Evolutionary conservation across 2,329 filamentous ascomycete species (phyloP), one percentile per base, ranked within the genome.

Genomic region (Fusarium neocosmosporiellum): DNA sequence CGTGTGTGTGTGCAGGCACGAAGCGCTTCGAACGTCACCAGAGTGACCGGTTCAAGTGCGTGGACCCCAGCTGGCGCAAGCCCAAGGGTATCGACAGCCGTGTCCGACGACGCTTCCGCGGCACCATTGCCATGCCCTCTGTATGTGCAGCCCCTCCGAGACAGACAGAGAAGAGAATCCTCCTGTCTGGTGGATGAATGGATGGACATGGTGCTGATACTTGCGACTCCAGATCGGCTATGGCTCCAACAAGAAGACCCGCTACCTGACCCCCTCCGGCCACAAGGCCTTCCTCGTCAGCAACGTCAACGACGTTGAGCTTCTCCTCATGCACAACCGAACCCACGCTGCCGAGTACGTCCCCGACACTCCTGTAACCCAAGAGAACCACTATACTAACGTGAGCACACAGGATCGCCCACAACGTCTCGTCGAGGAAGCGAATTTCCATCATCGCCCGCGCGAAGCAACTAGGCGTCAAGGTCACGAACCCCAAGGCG

Each of bases 81-180:
- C 96, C 96, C 80, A 99, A 99, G 94, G 96, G 96, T 94, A 99
- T 99, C 87, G 96, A 99, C 89, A 97, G 95, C 90, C 90, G 94
- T 83, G 96, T 99, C 85, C 94, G 96, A 85, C 92, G 96, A 90
- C 94, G 96, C 80, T 99, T 99, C 91, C 95, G 94, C 88, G 94
- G 96, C 83, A 94, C 94, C 88, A 93, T 93, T 87, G 91, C 92
- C 83, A 98, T 99, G 96, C 96, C 96, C 88, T 97, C 95, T 90
- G 96, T 98, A 95, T 85, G 94, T 91, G 67, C 39, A 67, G 36
- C 55, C 53, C 66, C 24, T 31, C 29, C 31, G 50, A 37, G 39
- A 71, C 39, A 54, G 22, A 34, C 5, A 37, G 20, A 68, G 46
- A 73, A 65, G 5, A 43, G 54, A 48, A 54, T 57, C 9, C 24